A percentile compares a stretch with the other conserved stretches of the same genome.
Conservation (phyloP, 148 eudicot genomes). For the Agrostemma githago region DNA sequence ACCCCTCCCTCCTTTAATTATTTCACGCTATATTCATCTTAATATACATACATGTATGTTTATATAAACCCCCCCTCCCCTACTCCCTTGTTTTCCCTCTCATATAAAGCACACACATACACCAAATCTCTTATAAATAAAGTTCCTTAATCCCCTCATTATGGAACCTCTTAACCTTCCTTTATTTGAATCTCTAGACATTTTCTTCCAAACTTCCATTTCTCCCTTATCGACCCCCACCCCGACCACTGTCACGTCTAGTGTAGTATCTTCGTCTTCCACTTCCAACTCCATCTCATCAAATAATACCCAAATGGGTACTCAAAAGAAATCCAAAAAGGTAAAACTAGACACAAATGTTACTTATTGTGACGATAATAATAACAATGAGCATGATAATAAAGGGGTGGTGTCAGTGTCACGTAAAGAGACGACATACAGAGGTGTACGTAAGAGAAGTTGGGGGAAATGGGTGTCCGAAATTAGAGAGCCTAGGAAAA, state of each 20-base stretch:
- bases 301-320: background rate
- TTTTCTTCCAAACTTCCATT: constrained; percentile 8
- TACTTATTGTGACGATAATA: background rate
- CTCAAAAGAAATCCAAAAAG: constrained; percentile 17
- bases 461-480: constrained; percentile 77
- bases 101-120: background rate
- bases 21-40: background rate
- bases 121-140: background rate
- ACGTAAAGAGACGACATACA: constrained; percentile 28
- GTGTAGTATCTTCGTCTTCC: constrained; percentile 8
- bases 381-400: background rate
- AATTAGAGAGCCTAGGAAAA: constrained; percentile 56
- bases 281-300: constrained; percentile 9
- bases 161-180: constrained; percentile 25
- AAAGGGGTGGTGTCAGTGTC: background rate
- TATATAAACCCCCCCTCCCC: constrained; percentile 23
- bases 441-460: constrained; percentile 49
- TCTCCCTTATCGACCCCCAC: background rate
- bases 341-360: background rate
- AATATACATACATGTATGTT: background rate
- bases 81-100: constrained; percentile 7
- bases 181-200: constrained; percentile 14
- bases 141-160: background rate
- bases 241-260: constrained; percentile 1
- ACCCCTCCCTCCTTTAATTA: background rate